Percentiles rank a stretch among this genome's conserved stretches.
Evolutionary conservation across 257 asterid genomes (phyloP).

Genomic region (Primulina huaijiensis): DNA sequence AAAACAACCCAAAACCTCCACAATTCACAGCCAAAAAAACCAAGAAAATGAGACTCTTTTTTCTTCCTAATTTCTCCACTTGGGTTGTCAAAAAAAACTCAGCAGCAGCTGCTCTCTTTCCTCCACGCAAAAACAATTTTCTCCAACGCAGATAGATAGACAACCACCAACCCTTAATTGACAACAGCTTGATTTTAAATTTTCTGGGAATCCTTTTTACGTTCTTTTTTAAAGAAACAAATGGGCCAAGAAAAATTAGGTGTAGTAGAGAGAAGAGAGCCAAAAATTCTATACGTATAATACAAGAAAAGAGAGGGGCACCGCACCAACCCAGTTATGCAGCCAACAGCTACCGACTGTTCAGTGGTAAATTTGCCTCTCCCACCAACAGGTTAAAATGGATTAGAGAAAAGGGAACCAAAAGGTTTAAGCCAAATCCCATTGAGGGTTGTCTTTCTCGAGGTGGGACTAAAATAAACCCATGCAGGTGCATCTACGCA

Average conservation of each 20-base stretch:
- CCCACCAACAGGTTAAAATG: background rate
- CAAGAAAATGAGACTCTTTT: background rate
- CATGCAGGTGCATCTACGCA: slow-evolving; percentile 37
- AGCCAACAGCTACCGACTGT: slow-evolving; percentile 5
- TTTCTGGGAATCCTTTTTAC: slow-evolving; percentile 13
- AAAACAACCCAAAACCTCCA: slow-evolving; percentile 26
- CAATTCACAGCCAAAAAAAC: slow-evolving; percentile 23
- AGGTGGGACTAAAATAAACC: slow-evolving; percentile 34
- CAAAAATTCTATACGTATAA: slow-evolving; percentile 13
- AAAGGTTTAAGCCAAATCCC: background rate
- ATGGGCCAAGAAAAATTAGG: slow-evolving; percentile 34
- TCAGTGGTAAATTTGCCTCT: background rate
- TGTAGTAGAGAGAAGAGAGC: slow-evolving; percentile 25
- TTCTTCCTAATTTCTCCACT: slow-evolving; percentile 23
- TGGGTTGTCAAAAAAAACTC: slow-evolving; percentile 22
- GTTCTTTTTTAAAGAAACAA: slow-evolving; percentile 18
- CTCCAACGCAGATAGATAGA: slow-evolving; percentile 33
- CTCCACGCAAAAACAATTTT: slow-evolving; percentile 20
- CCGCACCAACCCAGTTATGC: slow-evolving; percentile 40
- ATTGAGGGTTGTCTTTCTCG: slow-evolving; percentile 14
- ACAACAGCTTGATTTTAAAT: slow-evolving; percentile 17
- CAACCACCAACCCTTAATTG: slow-evolving; percentile 39
- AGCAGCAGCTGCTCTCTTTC: slow-evolving; percentile 27
- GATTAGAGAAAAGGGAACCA: slow-evolving; percentile 10
- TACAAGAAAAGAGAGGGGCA: slow-evolving; percentile 24